Percentiles rank a stretch among this genome's conserved stretches.
phyloP scores from a whole-genome alignment of 805 yeast genomes.

The Metschnikowia matae region DNA sequence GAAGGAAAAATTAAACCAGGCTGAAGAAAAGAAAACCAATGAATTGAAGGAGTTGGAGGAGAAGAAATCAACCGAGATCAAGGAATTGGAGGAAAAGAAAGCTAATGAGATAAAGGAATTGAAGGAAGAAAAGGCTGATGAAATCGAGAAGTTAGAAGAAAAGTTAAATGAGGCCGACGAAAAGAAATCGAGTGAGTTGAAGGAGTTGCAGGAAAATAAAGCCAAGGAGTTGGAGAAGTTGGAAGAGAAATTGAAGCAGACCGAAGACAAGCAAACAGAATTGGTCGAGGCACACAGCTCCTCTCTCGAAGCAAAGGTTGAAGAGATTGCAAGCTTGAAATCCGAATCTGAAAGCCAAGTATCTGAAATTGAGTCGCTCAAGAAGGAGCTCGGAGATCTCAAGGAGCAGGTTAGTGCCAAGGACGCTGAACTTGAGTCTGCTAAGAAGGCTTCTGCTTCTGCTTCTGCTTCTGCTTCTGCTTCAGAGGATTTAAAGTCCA shows the following conservation, averaged over 20 bases:
- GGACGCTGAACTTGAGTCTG: background rate
- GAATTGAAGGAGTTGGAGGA: slow-evolving; percentile 4
- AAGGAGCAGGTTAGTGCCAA: background rate
- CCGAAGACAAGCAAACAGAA: background rate
- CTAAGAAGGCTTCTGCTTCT: background rate
- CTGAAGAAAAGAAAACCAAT: slow-evolving; percentile 5
- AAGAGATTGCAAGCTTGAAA: background rate
- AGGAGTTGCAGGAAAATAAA: slow-evolving; percentile 4
- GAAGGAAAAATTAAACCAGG: background rate
- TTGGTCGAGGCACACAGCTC: background rate
- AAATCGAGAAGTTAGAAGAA: slow-evolving; percentile 5
- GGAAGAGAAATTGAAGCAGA: background rate
- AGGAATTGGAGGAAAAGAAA: background rate
- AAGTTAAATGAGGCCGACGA: background rate
- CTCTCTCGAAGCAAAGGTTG: background rate
- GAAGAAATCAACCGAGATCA: slow-evolving; percentile 1
- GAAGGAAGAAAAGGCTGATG: background rate
- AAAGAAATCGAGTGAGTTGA: slow-evolving; percentile 1
- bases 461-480: background rate
- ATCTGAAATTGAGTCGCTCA: background rate
- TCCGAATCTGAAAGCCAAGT: background rate
- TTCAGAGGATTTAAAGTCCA: background rate
- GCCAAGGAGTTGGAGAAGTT: background rate
- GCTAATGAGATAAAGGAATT: slow-evolving; percentile 4
- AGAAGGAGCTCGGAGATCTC: background rate